Evolutionary conservation across 768 basidiomycete genomes (phyloP).

Genomic region (Boletus sp.): DNA sequence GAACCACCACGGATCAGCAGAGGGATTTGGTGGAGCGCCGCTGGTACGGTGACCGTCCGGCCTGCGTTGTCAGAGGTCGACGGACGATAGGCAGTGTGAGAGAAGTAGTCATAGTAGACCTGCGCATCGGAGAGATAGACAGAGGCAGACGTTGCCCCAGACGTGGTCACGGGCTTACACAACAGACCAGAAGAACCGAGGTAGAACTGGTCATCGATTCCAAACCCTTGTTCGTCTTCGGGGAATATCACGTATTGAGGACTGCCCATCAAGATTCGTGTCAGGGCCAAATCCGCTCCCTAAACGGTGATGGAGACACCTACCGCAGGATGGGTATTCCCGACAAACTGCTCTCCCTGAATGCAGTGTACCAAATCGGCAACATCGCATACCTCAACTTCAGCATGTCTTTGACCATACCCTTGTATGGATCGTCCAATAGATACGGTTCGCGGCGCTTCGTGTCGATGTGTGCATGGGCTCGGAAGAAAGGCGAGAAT

Average conservation of each 20-base stretch:
- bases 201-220: constrained; percentile 93
- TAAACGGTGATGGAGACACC: constrained; percentile 12
- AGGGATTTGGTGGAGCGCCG: constrained; percentile 78
- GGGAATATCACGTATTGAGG: constrained; percentile 98
- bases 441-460: constrained; percentile 97
- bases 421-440: constrained; percentile 85
- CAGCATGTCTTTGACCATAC: constrained; percentile 74
- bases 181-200: constrained; percentile 86
- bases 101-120: constrained; percentile 96
- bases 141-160: constrained; percentile 63
- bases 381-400: constrained; percentile 83
- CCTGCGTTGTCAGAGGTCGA: constrained; percentile 45
- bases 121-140: constrained; percentile 89
- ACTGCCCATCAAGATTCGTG: constrained; percentile 38
- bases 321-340: constrained; percentile 85
- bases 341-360: constrained; percentile 79
- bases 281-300: neutral
- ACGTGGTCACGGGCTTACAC: constrained; percentile 84
- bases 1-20: too few species aligned
- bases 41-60: constrained; percentile 70
- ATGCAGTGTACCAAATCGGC: constrained; percentile 97
- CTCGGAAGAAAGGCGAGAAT: constrained; percentile 97
- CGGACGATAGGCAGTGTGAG: constrained; percentile 63
- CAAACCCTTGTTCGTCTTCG: constrained; percentile 79
- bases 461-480: constrained; percentile 97